Base-by-base conservation (phyloP, 2,329 filamentous ascomycete genomes). In the Dothistroma septosporum region DNA sequence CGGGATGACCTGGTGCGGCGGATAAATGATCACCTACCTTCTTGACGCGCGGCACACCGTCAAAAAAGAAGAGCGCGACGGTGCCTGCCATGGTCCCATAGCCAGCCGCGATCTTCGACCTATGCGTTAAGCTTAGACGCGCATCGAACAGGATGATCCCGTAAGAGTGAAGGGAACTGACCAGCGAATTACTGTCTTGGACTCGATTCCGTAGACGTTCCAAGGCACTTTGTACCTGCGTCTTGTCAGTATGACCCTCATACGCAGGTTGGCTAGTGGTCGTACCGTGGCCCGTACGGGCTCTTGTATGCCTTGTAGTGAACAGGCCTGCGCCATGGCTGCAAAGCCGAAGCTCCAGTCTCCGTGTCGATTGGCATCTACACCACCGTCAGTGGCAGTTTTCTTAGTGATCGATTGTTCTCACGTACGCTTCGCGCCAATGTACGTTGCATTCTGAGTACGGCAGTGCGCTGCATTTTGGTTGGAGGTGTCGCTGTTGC, bases 11-110 rank as follows among this genome's bases (percentile, higher is more conserved):
- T 28, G 24, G 2, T 28, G 6, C 24, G 24, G 24, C 14, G 33
- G 21, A 46, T 6, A 14, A 10, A 19, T 47, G 22, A 31, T 49
- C 46, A 44, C 55, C 49, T 28, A 48, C 44, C n/a, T 28, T 55
- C 44, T 53, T 55, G 19, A 60, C 53, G 11, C 54, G 54, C 12
- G 14, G 84, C 83, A 87, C 79, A 68, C 86, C 85, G 68, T 82
- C 82, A 75, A 87, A 83, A 79, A 87, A 85, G 77, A 84, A 86
- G 68, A 87, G 72, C 37, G 82, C 83, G 75, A 83, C 83, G 71
- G 83, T 76, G 64, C 82, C 84, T 46, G 81, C 78, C 52, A 80
- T 78, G 65, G 79, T 81, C 66, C 83, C 84, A 75, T 86, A 85
- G 53, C 78, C 77, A 56, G 75, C 79, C 48, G 78, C 80, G 54